A percentile compares a stretch with the other conserved stretches of the same genome.
Conservation (phyloP, 129 eudicot species). For the Lactuca saligna region DNA sequence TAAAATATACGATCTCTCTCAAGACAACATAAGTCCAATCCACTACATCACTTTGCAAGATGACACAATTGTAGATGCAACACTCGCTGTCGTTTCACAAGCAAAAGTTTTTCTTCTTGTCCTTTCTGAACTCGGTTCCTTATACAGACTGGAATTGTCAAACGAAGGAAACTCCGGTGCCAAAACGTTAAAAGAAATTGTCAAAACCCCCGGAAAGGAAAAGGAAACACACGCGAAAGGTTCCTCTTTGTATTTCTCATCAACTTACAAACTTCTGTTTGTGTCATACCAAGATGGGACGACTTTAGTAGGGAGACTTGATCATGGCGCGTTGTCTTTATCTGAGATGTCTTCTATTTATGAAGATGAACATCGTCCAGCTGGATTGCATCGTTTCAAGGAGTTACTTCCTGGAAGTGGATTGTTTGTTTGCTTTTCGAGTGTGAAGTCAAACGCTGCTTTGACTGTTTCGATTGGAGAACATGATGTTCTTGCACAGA, state of each 20-base stretch:
- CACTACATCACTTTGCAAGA: conserved; percentile 83
- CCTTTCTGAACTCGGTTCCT: conserved; percentile 74
- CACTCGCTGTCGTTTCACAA: conserved; percentile 80
- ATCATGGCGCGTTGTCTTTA: conserved; percentile 59
- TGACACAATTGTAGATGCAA: conserved; percentile 79
- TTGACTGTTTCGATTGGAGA: conserved; percentile 75
- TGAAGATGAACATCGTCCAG: conserved; percentile 77
- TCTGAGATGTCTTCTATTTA: conserved; percentile 65
- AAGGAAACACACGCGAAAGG: conserved; percentile 57
- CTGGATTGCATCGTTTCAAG: conserved; percentile 91
- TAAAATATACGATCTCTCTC: conserved; percentile 90
- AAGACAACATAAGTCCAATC: conserved; percentile 87
- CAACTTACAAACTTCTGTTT: conserved; percentile 75
- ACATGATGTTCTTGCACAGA: conserved; percentile 77
- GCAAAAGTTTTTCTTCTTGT: conserved; percentile 71
- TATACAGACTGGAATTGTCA: conserved; percentile 82
- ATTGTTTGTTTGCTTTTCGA: conserved; percentile 85
- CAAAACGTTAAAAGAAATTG: conserved; percentile 59
- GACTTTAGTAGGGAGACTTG: conserved; percentile 70
- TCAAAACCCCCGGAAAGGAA: conserved; percentile 50
- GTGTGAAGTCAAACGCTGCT: conserved; percentile 76
- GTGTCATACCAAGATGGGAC: conserved; percentile 92
- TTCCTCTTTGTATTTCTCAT: conserved; percentile 76
- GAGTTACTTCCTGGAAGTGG: conserved; percentile 86
- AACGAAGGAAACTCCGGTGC: conserved; percentile 77